Evolutionary conservation across 169 alveolate genomes (phyloP).

Genomic region (Plasmodium billcollinsi): DNA sequence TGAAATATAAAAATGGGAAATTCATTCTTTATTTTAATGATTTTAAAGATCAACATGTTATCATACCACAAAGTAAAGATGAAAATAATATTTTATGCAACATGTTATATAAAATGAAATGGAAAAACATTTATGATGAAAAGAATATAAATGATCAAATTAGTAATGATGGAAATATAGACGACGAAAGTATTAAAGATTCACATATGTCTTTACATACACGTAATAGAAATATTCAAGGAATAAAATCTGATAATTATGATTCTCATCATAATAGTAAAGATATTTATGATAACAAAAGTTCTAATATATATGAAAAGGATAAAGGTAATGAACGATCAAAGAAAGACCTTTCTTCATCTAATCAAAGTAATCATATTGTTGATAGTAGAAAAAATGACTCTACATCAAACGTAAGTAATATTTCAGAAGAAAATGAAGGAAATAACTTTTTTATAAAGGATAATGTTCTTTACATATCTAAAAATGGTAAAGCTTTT

Average conservation of each 20-base stretch:
- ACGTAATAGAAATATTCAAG: neutral
- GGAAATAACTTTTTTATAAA: slow-evolving; percentile 62
- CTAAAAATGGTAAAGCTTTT: slow-evolving; percentile 58
- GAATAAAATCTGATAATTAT: neutral
- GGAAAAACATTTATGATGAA: slow-evolving; percentile 13
- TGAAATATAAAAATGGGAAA: slow-evolving; percentile 55
- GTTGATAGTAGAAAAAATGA: slow-evolving; percentile 1
- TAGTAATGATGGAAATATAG: neutral
- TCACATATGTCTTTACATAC: slow-evolving; percentile 16
- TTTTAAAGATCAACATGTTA: slow-evolving; percentile 63
- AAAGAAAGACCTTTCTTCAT: neutral
- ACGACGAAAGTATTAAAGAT: neutral
- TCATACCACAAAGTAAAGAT: slow-evolving; percentile 59
- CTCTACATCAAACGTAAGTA: neutral
- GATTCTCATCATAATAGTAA: neutral
- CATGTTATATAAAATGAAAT: slow-evolving; percentile 35
- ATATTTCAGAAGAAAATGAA: slow-evolving; percentile 14
- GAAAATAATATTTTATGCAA: slow-evolving; percentile 14
- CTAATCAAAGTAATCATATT: neutral
- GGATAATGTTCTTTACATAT: slow-evolving; percentile 51
- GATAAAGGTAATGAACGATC: neutral
- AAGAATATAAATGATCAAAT: neutral
- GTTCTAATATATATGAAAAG: neutral
- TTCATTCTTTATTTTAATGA: slow-evolving; percentile 39
- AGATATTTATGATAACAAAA: neutral